A percentile compares a stretch with the other conserved stretches of the same genome.
These are phyloP conservation scores for Ettlia oleoabundans DNA, from an alignment of 139 green algal genomes.

Conservation along the genomic window DNA sequence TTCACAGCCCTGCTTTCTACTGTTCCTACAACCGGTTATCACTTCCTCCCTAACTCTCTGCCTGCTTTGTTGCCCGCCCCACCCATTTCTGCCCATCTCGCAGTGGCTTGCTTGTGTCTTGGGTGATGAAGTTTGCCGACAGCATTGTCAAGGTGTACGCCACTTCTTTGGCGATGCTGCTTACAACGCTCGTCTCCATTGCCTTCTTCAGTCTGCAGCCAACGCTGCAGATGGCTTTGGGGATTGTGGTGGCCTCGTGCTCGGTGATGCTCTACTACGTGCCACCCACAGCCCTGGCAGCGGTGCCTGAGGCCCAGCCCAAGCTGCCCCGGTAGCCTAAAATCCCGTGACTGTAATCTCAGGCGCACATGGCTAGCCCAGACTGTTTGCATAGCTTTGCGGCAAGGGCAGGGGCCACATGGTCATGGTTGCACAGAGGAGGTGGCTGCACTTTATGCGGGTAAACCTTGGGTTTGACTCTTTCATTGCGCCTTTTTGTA, in stretches of 20 bases:
- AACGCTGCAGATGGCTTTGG: conserved; percentile 60
- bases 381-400: too few relatives aligned
- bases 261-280: conserved; percentile 60
- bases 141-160: conserved; percentile 79
- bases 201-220: conserved; percentile 57
- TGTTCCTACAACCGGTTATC: neutral
- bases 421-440: too few relatives aligned
- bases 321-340: conserved; percentile 18
- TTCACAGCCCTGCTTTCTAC: too few relatives aligned
- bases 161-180: conserved; percentile 73
- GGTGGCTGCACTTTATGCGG: too few relatives aligned
- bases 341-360: neutral
- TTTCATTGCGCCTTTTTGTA: too few relatives aligned
- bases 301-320: neutral
- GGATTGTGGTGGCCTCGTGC: conserved; percentile 60
- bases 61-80: neutral
- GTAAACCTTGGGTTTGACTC: too few relatives aligned
- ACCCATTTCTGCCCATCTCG: neutral
- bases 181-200: conserved; percentile 65
- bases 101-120: conserved; percentile 61
- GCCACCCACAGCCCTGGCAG: conserved; percentile 11
- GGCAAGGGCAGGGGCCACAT: too few relatives aligned
- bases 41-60: neutral
- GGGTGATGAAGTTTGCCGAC: conserved; percentile 83
- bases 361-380: too few relatives aligned